phyloP scores from a whole-genome alignment of 2,329 filamentous ascomycete genomes.

The Pleomassaria siparia region DNA sequence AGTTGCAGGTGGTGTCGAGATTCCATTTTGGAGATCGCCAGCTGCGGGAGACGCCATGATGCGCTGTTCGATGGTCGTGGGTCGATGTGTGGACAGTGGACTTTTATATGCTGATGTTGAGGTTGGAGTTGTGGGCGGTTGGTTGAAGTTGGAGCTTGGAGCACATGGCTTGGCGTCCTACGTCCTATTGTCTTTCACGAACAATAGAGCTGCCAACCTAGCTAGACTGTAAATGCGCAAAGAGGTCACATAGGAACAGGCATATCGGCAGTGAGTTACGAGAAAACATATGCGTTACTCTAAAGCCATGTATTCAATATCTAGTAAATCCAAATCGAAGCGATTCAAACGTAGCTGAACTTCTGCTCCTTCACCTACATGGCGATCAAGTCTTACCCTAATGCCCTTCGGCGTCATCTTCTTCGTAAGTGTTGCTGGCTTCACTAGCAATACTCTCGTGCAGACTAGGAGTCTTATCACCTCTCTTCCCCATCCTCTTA shows the following conservation, averaged over 20 bases:
- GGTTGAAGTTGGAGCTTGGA: background rate
- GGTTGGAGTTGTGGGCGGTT: constrained; percentile 3
- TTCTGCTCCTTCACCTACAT: background rate
- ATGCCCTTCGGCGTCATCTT: constrained; percentile 15
- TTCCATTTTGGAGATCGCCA: constrained; percentile 39
- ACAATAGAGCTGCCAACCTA: background rate
- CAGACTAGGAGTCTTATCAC: constrained; percentile 49
- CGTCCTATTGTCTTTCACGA: background rate
- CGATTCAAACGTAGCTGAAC: too few species aligned
- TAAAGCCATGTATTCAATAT: background rate
- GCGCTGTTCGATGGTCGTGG: constrained; percentile 1
- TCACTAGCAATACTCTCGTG: constrained; percentile 50
- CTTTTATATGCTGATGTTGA: constrained; percentile 1
- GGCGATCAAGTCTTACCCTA: background rate
- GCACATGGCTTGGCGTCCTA: background rate
- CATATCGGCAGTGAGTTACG: background rate
- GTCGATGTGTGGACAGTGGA: constrained; percentile 7
- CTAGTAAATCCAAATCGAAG: background rate
- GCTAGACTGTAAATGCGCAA: background rate
- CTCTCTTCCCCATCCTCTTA: constrained; percentile 45
- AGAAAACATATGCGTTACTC: background rate
- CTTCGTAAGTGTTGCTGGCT: constrained; percentile 42
- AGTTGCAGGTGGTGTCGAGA: constrained; percentile 42
- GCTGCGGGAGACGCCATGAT: constrained; percentile 43
- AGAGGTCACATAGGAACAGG: background rate